A percentile compares a stretch with the other conserved stretches of the same genome.
Conservation (phyloP, 306 rosid genomes). For the Amphicarpaea edgeworthii region DNA sequence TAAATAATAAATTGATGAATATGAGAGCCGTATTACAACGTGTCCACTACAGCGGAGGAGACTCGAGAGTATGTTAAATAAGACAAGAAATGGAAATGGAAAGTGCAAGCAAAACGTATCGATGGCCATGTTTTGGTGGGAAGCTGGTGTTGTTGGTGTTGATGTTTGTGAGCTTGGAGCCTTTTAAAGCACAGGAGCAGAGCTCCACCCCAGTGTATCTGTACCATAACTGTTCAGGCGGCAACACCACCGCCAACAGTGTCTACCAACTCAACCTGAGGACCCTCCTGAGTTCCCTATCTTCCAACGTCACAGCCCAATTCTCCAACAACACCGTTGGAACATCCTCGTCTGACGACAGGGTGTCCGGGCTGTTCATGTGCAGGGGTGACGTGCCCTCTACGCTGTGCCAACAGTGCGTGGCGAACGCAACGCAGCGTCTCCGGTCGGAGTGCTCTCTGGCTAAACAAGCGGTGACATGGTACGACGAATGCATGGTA, state of each 20-base stretch:
- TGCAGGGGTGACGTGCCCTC: constrained; percentile 47
- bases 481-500: constrained; percentile 48
- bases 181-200: not conserved
- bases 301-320: constrained; percentile 45
- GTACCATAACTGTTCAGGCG: too few relatives aligned
- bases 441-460: not conserved
- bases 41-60: too few relatives aligned
- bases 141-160: constrained; percentile 16
- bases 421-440: constrained; percentile 29
- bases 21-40: too few relatives aligned
- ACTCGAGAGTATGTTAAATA: not conserved
- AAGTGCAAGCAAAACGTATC: not conserved
- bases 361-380: constrained; percentile 37
- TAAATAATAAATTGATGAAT: too few relatives aligned
- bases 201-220: not conserved
- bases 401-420: constrained; percentile 33
- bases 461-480: constrained; percentile 29
- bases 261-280: constrained; percentile 43
- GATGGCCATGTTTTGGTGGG: not conserved
- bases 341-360: constrained; percentile 39
- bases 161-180: not conserved
- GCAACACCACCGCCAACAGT: too few relatives aligned
- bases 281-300: constrained; percentile 47
- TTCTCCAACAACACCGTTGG: constrained; percentile 50
- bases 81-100: not conserved